phyloP scores from a whole-genome alignment of 805 yeast genomes.

The Metschnikowia shivogae region DNA sequence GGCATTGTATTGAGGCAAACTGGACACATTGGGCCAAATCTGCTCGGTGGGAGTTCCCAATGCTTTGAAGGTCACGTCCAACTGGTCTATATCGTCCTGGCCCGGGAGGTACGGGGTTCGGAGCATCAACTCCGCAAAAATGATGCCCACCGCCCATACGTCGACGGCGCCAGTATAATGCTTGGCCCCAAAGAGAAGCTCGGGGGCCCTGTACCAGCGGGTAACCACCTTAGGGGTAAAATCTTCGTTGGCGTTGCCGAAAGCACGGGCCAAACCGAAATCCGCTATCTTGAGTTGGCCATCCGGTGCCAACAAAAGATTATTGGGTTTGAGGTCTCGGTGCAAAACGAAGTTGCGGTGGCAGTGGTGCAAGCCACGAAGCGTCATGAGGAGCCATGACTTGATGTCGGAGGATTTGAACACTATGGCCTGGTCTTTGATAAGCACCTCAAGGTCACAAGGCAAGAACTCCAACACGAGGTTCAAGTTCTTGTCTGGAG shows the following conservation, averaged over 20 bases:
- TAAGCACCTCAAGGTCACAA: conserved; percentile 83
- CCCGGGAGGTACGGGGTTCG: conserved; percentile 96
- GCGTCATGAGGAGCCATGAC: conserved; percentile 90
- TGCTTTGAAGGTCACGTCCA: conserved; percentile 91
- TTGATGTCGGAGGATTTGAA: conserved; percentile 86
- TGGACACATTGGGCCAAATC: conserved; percentile 85
- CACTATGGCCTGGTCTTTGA: conserved; percentile 70
- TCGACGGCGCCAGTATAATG: conserved; percentile 44
- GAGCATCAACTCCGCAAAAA: conserved; percentile 93
- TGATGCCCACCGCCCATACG: conserved; percentile 48
- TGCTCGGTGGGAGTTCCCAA: conserved; percentile 93
- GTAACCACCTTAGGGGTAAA: conserved; percentile 95
- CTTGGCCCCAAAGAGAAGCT: conserved; percentile 41
- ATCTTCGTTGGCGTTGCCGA: conserved; percentile 68
- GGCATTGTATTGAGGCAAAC: conserved; percentile 71
- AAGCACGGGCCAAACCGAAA: conserved; percentile 90
- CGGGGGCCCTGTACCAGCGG: conserved; percentile 93
- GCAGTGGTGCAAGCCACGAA: conserved; percentile 93
- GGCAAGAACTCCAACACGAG: conserved; percentile 92
- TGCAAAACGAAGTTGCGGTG: conserved; percentile 89
- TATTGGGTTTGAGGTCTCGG: conserved; percentile 91
- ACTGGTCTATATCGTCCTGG: conserved; percentile 80
- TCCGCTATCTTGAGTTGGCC: conserved; percentile 94
- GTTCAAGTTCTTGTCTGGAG: conserved; percentile 61
- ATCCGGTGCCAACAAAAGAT: conserved; percentile 76